Evolutionary conservation across 1,284 basidiomycete species (phyloP).

Genomic region (Microbotryum saponariae): DNA sequence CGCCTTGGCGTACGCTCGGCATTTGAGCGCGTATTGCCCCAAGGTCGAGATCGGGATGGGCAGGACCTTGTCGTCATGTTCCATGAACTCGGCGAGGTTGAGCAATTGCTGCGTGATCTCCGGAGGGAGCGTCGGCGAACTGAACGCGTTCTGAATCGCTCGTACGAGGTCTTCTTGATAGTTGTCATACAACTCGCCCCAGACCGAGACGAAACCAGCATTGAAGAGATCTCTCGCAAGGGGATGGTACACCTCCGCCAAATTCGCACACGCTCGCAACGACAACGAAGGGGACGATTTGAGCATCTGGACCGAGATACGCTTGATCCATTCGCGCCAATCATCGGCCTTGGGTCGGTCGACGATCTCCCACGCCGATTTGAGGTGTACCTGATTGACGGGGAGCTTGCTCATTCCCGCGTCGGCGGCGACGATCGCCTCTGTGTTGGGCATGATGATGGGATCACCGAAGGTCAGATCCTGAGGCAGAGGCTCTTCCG

Average conservation of each 20-base stretch:
- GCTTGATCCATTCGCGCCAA: slow-evolving; percentile 94
- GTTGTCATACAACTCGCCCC: slow-evolving; percentile 91
- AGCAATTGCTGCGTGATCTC: slow-evolving; percentile 91
- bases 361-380: slow-evolving; percentile 91
- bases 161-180: slow-evolving; percentile 95
- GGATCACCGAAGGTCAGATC: slow-evolving; percentile 47
- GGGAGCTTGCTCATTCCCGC: slow-evolving; percentile 80
- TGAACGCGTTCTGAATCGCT: slow-evolving; percentile 82
- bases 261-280: slow-evolving; percentile 84
- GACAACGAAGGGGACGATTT: slow-evolving; percentile 97
- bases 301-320: slow-evolving; percentile 91
- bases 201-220: slow-evolving; percentile 95
- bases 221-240: slow-evolving; percentile 95
- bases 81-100: slow-evolving; percentile 99
- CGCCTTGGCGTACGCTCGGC: slow-evolving; percentile 94
- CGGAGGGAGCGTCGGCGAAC: slow-evolving; percentile 66
- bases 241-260: slow-evolving; percentile 86
- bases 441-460: slow-evolving; percentile 37
- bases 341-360: slow-evolving; percentile 57
- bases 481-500: slow-evolving; percentile 79
- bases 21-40: slow-evolving; percentile 87
- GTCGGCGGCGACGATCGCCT: slow-evolving; percentile 44
- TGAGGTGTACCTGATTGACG: slow-evolving; percentile 96
- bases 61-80: slow-evolving; percentile 94
- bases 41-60: slow-evolving; percentile 90